phyloP scores from a whole-genome alignment of 2,329 filamentous ascomycete genomes.

The Ceratocystis papillata region DNA sequence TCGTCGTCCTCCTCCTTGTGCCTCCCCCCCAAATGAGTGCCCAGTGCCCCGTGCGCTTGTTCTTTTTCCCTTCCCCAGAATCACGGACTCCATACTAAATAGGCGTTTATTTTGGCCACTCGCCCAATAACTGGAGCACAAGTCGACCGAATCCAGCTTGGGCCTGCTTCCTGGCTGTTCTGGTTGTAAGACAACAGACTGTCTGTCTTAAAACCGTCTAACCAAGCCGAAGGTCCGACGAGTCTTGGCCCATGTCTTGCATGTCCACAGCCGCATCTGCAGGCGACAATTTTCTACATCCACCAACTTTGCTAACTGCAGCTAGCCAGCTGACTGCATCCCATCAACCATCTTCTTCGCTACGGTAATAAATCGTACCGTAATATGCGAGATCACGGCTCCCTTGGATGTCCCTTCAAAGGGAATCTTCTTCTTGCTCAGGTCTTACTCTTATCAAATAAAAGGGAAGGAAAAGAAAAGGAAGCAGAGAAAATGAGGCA shows the following conservation, averaged over 20 bases:
- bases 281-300: background rate
- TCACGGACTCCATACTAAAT: background rate
- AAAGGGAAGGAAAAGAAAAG: background rate
- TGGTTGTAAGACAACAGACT: background rate
- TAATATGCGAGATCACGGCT: background rate
- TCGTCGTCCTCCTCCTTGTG: too few relatives aligned
- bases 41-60: background rate
- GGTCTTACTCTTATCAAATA: background rate
- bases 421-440: background rate
- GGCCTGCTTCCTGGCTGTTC: background rate
- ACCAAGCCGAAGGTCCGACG: slow-evolving; percentile 8
- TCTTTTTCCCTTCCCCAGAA: slow-evolving; percentile 3
- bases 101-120: background rate
- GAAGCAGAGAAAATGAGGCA: background rate
- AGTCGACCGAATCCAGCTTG: background rate
- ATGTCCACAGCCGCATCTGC: background rate
- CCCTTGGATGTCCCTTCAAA: background rate
- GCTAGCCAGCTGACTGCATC: background rate
- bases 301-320: background rate
- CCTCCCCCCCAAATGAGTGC: background rate
- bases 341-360: background rate
- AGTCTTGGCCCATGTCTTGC: background rate
- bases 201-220: background rate
- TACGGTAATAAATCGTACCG: background rate
- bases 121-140: background rate